phyloP scores from a whole-genome alignment of 805 yeast species.

The Metschnikowia amazonensis region DNA sequence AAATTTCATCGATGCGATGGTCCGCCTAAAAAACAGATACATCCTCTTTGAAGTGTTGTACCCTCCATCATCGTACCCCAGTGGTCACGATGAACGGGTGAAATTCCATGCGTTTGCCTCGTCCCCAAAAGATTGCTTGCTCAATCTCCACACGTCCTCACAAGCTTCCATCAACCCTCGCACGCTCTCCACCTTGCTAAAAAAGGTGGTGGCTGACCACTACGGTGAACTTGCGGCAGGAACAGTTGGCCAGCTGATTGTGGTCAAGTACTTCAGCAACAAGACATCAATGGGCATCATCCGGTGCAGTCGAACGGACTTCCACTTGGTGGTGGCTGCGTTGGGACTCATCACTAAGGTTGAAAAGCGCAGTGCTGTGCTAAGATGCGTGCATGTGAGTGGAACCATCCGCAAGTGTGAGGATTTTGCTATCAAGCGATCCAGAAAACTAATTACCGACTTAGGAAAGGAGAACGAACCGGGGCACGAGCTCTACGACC shows the following conservation, averaged over 20 bases:
- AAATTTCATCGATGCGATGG: slow-evolving; percentile 51
- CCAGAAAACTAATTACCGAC: slow-evolving; percentile 35
- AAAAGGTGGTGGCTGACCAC: slow-evolving; percentile 52
- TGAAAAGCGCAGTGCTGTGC: slow-evolving; percentile 46
- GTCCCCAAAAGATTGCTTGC: slow-evolving; percentile 36
- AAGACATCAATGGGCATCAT: slow-evolving; percentile 82
- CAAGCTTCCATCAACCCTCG: slow-evolving; percentile 47
- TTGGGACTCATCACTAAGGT: slow-evolving; percentile 52
- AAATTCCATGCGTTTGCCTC: slow-evolving; percentile 22
- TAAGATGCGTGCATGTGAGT: slow-evolving; percentile 66
- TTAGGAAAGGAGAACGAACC: slow-evolving; percentile 14
- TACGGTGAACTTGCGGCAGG: slow-evolving; percentile 83
- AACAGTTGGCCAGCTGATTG: slow-evolving; percentile 52
- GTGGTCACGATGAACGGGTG: slow-evolving; percentile 10
- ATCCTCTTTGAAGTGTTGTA: slow-evolving; percentile 73
- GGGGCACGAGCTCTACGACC: slow-evolving; percentile 11
- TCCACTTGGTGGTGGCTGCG: slow-evolving; percentile 62
- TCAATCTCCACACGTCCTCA: slow-evolving; percentile 50
- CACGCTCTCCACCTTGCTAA: slow-evolving; percentile 48
- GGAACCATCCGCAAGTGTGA: slow-evolving; percentile 89
- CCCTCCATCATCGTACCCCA: slow-evolving; percentile 41
- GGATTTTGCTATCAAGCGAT: slow-evolving; percentile 52
- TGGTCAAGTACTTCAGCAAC: slow-evolving; percentile 75
- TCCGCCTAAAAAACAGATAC: slow-evolving; percentile 81
- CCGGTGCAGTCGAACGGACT: slow-evolving; percentile 66